phyloP scores from a whole-genome alignment of 805 yeast genomes.

The Jamesozyma gamospora region DNA sequence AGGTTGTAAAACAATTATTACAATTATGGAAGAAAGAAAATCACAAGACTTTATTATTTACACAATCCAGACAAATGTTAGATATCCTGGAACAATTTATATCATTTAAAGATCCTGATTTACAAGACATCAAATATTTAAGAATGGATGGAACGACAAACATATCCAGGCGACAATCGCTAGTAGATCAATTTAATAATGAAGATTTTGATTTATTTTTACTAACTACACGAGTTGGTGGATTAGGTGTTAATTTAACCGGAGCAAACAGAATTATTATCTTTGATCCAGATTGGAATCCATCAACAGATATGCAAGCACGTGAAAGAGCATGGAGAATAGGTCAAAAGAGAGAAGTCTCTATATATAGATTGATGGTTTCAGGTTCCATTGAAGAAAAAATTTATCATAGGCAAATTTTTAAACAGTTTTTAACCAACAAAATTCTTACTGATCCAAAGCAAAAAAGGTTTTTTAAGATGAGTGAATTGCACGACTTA shows the following conservation, averaged over 20 bases:
- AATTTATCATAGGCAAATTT: constrained; percentile 91
- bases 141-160: constrained; percentile 95
- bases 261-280: constrained; percentile 94
- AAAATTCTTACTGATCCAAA: constrained; percentile 92
- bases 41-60: constrained; percentile 74
- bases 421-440: constrained; percentile 87
- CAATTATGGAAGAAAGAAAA: constrained; percentile 68
- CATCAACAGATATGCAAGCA: constrained; percentile 94
- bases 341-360: constrained; percentile 88
- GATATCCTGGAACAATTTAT: constrained; percentile 71
- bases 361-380: constrained; percentile 82
- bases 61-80: constrained; percentile 91
- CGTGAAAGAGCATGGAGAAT: constrained; percentile 95
- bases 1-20: constrained; percentile 68
- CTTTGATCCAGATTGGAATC: constrained; percentile 98
- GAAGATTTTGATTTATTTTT: constrained; percentile 57
- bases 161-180: constrained; percentile 59
- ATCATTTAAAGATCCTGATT: constrained; percentile 28
- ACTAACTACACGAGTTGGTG: constrained; percentile 91
- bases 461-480: constrained; percentile 84
- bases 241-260: constrained; percentile 84
- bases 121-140: constrained; percentile 40
- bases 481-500: constrained; percentile 82
- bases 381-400: constrained; percentile 96
- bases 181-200: constrained; percentile 74